Evolutionary conservation across 2,329 filamentous ascomycete species (phyloP), one percentile per base, ranked within the genome.

Genomic region (Diaporthe nobilis): DNA sequence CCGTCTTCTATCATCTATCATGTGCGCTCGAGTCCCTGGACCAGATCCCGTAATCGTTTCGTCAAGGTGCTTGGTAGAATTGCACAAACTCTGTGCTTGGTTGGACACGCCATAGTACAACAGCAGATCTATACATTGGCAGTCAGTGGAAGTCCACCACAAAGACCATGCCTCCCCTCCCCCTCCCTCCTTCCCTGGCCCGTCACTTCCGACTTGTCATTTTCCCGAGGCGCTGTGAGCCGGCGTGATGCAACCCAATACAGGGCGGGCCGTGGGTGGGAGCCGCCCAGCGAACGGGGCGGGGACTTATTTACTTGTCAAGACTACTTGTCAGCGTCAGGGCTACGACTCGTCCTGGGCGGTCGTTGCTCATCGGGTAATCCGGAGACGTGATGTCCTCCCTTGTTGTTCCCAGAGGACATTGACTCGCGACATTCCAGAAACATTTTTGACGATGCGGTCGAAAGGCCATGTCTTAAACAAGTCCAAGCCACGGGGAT

Each of bases 361-460:
- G 47, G 63, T n/a, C 31, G 3, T 53, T 68, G 63, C 63, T 53
- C 31, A 20, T 39, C 63, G 63, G 47, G 31, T 68, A 39, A 53
- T 20, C 47, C 65, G 65, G 65, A 25, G 47, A 53, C 47, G 47
- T 68, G 44, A n/a, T 17, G 9, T 44, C 47, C 47, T 68, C 65
- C 65, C 65, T 68, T 68, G 65, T 39, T 53, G 28, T 68, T 17
- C 28, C 47, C 47, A 42, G 15, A 39, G 28, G 63, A 39, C 63
- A 25, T 68, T 68, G 63, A 68, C 63, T 68, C 63, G 63, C 63
- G 47, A 51, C 63, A 51, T 70, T 70, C 65, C 65, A 70, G 49
- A 8, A 55, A 39, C n/a, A 55, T 42, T 1, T 28, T 22, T 39
- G 31, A 22, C 44, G 44, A 68, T 37, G 39, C 61, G 12, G 61